Evolutionary conservation across 106 monocot genomes (phyloP).

Genomic region (Triglochin maritima): DNA sequence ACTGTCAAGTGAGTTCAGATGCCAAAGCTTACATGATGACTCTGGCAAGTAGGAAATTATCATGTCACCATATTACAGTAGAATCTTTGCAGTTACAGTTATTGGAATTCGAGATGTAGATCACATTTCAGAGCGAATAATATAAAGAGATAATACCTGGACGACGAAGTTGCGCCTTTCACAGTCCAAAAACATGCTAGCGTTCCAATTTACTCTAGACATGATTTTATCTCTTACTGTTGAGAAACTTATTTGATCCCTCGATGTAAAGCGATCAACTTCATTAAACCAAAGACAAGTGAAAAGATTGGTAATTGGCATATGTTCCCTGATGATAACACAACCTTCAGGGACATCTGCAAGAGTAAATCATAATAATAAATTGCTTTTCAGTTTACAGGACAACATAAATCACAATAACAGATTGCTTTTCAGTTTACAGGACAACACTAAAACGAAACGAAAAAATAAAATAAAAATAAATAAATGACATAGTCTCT

Average conservation of each 20-base stretch:
- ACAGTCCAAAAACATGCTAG: conserved; percentile 35
- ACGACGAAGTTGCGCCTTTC: conserved; percentile 40
- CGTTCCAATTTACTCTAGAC: conserved; percentile 22
- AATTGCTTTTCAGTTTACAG: not conserved
- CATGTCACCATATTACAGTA: too few species aligned
- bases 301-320: conserved; percentile 37
- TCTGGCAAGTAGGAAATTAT: too few species aligned
- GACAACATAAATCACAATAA: not conserved
- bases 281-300: conserved; percentile 52
- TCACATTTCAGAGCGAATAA: not conserved
- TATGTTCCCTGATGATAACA: conserved; percentile 36
- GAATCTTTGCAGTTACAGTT: too few species aligned
- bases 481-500: not conserved
- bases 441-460: conserved; percentile 5
- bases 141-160: conserved; percentile 22
- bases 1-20: too few species aligned
- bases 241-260: conserved; percentile 36
- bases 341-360: conserved; percentile 47
- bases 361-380: not conserved
- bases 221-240: conserved; percentile 34
- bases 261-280: conserved; percentile 42
- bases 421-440: not conserved
- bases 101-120: too few species aligned
- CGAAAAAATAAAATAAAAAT: not conserved
- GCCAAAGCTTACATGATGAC: too few species aligned